Evolutionary conservation across 179 eudicot genomes (phyloP).

Genomic region (Dionaea muscipula): DNA sequence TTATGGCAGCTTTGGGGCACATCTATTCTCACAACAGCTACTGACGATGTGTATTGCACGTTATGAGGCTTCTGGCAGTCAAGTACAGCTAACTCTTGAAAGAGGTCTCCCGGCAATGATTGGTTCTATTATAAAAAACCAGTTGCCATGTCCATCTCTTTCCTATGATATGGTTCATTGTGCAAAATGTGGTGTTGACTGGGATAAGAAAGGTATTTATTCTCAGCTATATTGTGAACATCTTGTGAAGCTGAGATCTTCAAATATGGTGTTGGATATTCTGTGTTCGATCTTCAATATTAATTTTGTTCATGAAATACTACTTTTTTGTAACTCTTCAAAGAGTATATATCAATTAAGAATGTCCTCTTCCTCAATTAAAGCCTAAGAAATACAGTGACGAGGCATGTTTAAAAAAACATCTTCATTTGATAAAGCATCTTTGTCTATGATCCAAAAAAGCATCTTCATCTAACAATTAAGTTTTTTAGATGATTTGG

Average conservation of each 20-base stretch:
- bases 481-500: no score
- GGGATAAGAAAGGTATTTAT: slow-evolving; percentile 76
- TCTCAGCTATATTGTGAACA: not conserved
- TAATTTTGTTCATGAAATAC: no score
- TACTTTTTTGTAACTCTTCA: no score
- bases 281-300: no score
- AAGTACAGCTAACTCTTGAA: slow-evolving; percentile 93
- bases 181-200: slow-evolving; percentile 73
- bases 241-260: not conserved
- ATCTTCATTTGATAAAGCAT: no score
- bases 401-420: no score
- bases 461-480: no score
- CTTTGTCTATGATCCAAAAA: no score
- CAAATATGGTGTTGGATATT: not conserved
- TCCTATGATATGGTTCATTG: slow-evolving; percentile 98
- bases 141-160: slow-evolving; percentile 85
- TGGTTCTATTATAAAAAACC: slow-evolving; percentile 58
- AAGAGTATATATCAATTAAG: no score
- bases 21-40: slow-evolving; percentile 62
- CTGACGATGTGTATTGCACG: slow-evolving; percentile 91
- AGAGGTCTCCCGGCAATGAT: slow-evolving; percentile 99
- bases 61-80: slow-evolving; percentile 96
- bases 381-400: no score
- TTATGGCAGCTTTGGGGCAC: slow-evolving; percentile 97
- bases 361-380: no score